Conservation (phyloP, 2,329 filamentous ascomycete genomes). For the Xylariaceae sp. region DNA sequence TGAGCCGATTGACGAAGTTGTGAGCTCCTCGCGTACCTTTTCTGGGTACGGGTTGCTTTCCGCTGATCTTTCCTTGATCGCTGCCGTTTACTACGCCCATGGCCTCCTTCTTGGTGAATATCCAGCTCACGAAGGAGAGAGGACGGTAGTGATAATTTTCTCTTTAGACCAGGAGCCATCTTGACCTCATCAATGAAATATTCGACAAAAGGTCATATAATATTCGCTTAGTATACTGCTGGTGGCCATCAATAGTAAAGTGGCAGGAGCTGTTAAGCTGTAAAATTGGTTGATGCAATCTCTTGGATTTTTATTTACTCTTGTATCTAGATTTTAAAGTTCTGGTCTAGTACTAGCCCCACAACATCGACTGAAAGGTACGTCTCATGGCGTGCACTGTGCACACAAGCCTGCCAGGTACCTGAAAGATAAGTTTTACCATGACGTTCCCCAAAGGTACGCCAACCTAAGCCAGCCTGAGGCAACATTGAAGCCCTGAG, state of each 20-base stretch:
- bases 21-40: slow-evolving; percentile 37
- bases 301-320: not conserved
- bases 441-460: too few relatives aligned
- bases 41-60: slow-evolving; percentile 40
- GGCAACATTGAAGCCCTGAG: too few relatives aligned
- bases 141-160: slow-evolving; percentile 50
- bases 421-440: too few relatives aligned
- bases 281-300: not conserved
- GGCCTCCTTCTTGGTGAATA: slow-evolving; percentile 32
- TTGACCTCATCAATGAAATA: too few relatives aligned
- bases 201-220: not conserved
- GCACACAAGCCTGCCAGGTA: too few relatives aligned
- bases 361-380: too few relatives aligned
- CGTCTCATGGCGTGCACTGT: too few relatives aligned
- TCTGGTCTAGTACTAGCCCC: not conserved
- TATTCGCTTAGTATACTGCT: too few relatives aligned
- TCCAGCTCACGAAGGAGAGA: slow-evolving; percentile 53
- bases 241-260: too few relatives aligned
- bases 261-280: not conserved
- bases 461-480: too few relatives aligned
- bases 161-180: slow-evolving; percentile 33
- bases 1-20: slow-evolving; percentile 30
- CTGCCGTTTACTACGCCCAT: slow-evolving; percentile 29
- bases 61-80: slow-evolving; percentile 41
- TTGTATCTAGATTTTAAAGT: not conserved